Conservation (phyloP, 495 filamentous ascomycete genomes). For the Ramalina peruviana region DNA sequence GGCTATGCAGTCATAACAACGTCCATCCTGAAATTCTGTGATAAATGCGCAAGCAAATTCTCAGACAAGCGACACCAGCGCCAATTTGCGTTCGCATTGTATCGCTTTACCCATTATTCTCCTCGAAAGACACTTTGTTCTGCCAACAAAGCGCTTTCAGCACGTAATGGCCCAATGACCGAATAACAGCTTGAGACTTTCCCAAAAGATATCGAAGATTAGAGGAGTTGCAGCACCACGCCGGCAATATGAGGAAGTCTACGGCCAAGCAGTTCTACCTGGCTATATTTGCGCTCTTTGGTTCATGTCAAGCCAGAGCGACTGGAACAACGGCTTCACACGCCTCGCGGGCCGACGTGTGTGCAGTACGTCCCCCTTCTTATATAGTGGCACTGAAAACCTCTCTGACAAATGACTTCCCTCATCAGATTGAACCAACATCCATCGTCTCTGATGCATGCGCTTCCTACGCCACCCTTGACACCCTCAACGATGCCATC, state of each 20-base stretch:
- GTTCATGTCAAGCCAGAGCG: conserved; percentile 29
- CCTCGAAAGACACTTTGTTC: neutral
- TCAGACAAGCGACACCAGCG: neutral
- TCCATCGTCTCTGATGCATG: conserved; percentile 75
- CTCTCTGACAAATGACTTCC: neutral
- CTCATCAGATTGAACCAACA: conserved; percentile 44
- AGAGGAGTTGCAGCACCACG: neutral
- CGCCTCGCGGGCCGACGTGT: conserved; percentile 37
- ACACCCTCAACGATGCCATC: conserved; percentile 63
- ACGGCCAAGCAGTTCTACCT: conserved; percentile 58
- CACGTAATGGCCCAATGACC: too few relatives aligned
- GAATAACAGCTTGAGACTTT: too few relatives aligned
- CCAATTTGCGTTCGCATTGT: neutral
- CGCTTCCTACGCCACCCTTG: conserved; percentile 80
- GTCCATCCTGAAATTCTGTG: too few relatives aligned
- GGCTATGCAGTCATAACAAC: too few relatives aligned
- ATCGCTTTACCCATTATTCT: neutral
- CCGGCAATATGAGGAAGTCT: conserved; percentile 41
- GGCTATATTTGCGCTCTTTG: conserved; percentile 60
- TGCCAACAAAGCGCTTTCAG: neutral
- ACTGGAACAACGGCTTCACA: conserved; percentile 26
- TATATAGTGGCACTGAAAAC: neutral
- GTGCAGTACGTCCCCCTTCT: conserved; percentile 43
- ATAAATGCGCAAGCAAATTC: too few relatives aligned
- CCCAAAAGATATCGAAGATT: too few relatives aligned